A percentile compares a stretch with the other conserved stretches of the same genome.
phyloP scores from a whole-genome alignment of 805 yeast genomes.

The Wickerhamomyces xylosicus region DNA sequence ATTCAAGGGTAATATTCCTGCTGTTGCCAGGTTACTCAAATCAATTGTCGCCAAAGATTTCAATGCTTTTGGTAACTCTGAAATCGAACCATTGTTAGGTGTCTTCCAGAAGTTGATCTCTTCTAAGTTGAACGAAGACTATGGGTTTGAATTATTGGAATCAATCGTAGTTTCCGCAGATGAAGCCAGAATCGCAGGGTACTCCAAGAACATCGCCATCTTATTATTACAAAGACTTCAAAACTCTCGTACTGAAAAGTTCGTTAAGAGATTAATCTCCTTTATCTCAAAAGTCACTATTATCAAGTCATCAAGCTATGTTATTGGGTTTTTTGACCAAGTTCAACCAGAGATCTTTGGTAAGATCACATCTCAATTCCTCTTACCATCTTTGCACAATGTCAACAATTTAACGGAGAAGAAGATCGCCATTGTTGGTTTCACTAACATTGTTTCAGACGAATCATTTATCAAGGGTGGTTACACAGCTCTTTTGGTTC shows the following conservation, averaged over 20 bases:
- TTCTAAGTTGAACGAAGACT: constrained; percentile 67
- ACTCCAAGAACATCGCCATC: constrained; percentile 61
- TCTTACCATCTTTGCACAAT: constrained; percentile 30
- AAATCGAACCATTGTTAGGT: constrained; percentile 75
- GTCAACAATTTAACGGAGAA: constrained; percentile 44
- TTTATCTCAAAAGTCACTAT: constrained; percentile 50
- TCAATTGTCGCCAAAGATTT: constrained; percentile 42
- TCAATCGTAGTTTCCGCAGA: constrained; percentile 52
- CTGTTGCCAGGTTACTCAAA: constrained; percentile 69
- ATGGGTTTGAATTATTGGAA: constrained; percentile 81
- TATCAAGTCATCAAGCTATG: constrained; percentile 36
- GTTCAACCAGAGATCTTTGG: constrained; percentile 54
- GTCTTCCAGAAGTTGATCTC: constrained; percentile 93
- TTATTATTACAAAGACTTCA: constrained; percentile 75
- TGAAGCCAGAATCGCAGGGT: constrained; percentile 36
- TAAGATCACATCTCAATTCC: constrained; percentile 34
- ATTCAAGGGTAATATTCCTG: constrained; percentile 85
- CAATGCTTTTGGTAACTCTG: constrained; percentile 20
- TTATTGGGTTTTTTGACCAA: constrained; percentile 54
- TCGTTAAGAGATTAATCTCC: constrained; percentile 56
- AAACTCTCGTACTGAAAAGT: constrained; percentile 72
- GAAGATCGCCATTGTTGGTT: constrained; percentile 42
- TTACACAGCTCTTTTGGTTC: constrained; percentile 30
- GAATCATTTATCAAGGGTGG: constrained; percentile 26
- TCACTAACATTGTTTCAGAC: constrained; percentile 31